A percentile compares a stretch with the other conserved stretches of the same genome.
phyloP scores from a whole-genome alignment of 306 rosid species.

The Glycine latifolia region DNA sequence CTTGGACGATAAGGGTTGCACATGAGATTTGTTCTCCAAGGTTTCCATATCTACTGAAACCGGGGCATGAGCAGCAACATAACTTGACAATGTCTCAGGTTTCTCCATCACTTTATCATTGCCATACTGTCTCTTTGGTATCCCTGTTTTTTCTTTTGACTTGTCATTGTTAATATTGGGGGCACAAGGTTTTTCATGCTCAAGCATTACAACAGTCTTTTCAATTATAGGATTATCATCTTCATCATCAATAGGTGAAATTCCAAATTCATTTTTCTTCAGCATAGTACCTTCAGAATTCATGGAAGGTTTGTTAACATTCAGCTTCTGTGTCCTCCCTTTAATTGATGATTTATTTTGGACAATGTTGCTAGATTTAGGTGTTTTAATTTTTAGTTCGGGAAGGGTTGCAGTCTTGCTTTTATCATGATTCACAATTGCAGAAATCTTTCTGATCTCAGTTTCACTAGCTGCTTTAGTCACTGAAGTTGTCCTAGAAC shows the following conservation, averaged over 20 bases:
- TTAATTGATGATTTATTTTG: constrained; percentile 53
- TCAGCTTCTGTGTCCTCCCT: constrained; percentile 58
- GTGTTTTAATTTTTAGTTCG: constrained; percentile 80
- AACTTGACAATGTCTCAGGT: constrained; percentile 48
- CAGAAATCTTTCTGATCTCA: constrained; percentile 76
- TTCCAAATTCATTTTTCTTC: constrained; percentile 52
- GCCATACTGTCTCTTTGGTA: constrained; percentile 41
- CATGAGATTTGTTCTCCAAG: constrained; percentile 46
- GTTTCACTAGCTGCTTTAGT: constrained; percentile 58
- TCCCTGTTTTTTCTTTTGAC: constrained; percentile 45
- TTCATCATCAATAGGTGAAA: constrained; percentile 47
- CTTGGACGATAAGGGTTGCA: constrained; percentile 57
- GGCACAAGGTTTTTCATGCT: constrained; percentile 61
- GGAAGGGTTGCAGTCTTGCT: constrained; percentile 85
- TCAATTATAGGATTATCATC: constrained; percentile 76
- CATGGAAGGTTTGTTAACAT: constrained; percentile 49
- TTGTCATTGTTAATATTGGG: constrained; percentile 37
- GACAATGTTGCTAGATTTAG: constrained; percentile 58
- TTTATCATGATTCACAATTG: constrained; percentile 76
- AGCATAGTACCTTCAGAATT: constrained; percentile 58
- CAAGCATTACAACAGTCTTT: constrained; percentile 80
- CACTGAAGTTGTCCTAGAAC: constrained; percentile 49
- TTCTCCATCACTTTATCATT: constrained; percentile 50
- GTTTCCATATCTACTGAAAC: constrained; percentile 54
- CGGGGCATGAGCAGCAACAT: constrained; percentile 52